Base-by-base conservation (phyloP, 2,329 filamentous ascomycete genomes). In the Fusarium circinatum region DNA sequence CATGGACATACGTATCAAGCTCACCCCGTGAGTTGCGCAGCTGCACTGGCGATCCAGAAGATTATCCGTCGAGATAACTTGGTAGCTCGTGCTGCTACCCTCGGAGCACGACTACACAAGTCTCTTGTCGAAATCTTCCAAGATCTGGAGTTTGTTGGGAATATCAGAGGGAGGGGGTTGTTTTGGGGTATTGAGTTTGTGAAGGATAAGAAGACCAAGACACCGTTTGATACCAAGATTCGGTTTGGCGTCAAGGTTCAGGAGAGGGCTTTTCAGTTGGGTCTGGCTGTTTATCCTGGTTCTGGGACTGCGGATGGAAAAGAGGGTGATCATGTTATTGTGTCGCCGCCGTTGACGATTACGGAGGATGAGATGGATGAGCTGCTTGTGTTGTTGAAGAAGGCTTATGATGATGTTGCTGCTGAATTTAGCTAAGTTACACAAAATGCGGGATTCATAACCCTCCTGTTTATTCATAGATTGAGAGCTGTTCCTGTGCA, bases 331-430 rank as follows among this genome's bases (percentile, higher is more conserved):
- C 91, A 94, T 79, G 84, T 94, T 36, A 85, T 95, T 32, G 76
- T 95, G 17, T 88, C 92, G 3, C 93, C 93, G 10, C 87, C 93
- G 2, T 94, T 90, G 81, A 94, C 89, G 49, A 85, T 91, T 28
- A 89, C 86, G 3, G 73, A 77, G 7, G 71, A 71, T 13, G 74
- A 80, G 56, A 60, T 80, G 57, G 62, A 73, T 41, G 6, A 38
- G 6, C 12, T 75, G 51, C 5, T 75, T 45, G 38, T 8, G 8
- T 22, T 70, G 51, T 8, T 75, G 49, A 73, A 58, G 49, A 30
- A 15, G 32, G 72, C 72, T 9, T 75, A 75, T 57, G 58, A 75
- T 20, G 57, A 67, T 44, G 51, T 75, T 5, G 68, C 42, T 10
- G 39, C 48, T 8, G 8, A 3, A 0, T 36, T 34, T 5, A n/a